phyloP scores from a whole-genome alignment of 2,329 filamentous ascomycete genomes.

The Didymella pomorum region DNA sequence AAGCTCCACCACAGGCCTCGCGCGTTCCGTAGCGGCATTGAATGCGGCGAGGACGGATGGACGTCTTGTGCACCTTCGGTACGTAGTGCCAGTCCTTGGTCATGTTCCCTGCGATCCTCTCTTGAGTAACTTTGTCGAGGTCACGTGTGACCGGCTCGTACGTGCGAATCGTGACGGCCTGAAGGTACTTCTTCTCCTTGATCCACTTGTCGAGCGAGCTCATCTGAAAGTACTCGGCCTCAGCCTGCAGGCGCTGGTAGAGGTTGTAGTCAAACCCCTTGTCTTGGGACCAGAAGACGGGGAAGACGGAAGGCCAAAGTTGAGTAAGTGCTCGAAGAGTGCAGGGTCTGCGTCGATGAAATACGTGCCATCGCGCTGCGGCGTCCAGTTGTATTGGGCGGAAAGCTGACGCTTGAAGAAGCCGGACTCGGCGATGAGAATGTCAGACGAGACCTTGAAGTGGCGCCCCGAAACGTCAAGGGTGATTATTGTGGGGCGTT shows the following conservation, averaged over 20 bases:
- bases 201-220: slow-evolving; percentile 45
- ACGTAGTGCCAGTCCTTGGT: slow-evolving; percentile 7
- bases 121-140: neutral
- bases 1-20: slow-evolving; percentile 17
- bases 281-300: slow-evolving; percentile 46
- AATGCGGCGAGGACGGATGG: slow-evolving; percentile 30
- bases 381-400: slow-evolving; percentile 13
- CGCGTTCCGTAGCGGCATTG: slow-evolving; percentile 15
- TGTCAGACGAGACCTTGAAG: slow-evolving; percentile 20
- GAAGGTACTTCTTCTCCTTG: slow-evolving; percentile 28
- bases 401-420: slow-evolving; percentile 19
- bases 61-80: slow-evolving; percentile 7
- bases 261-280: slow-evolving; percentile 46
- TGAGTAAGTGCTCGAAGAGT: slow-evolving; percentile 41
- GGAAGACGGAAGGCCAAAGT: slow-evolving; percentile 27
- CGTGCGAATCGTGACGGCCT: slow-evolving; percentile 27
- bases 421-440: slow-evolving; percentile 20
- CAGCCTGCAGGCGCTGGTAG: slow-evolving; percentile 44
- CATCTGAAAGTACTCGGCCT: slow-evolving; percentile 50
- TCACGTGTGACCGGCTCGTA: neutral
- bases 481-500: slow-evolving; percentile 15
- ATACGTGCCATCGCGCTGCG: slow-evolving; percentile 40
- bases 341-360: slow-evolving; percentile 52
- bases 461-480: slow-evolving; percentile 29
- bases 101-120: neutral